These are phyloP conservation scores for Pseudogymnoascus verrucosus DNA, from an alignment of 2,329 filamentous ascomycete species.

Conservation along the genomic window DNA sequence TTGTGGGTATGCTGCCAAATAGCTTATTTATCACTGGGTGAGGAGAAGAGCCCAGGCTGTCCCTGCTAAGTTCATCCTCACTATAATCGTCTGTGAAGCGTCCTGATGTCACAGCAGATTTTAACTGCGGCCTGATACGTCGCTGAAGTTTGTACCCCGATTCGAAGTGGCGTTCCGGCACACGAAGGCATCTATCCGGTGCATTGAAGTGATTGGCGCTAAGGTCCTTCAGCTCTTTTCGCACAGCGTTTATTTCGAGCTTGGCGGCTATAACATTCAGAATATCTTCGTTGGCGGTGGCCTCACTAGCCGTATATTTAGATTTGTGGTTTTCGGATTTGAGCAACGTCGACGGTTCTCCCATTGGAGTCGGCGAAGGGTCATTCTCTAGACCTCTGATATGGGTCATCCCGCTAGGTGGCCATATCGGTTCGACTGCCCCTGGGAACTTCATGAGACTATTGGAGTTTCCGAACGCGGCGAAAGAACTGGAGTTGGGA, in stretches of 20 bases:
- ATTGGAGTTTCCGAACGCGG: slow-evolving; percentile 12
- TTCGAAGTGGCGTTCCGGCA: slow-evolving; percentile 50
- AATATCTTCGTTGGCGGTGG: slow-evolving; percentile 22
- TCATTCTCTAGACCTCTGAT: slow-evolving; percentile 40
- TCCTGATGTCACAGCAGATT: slow-evolving; percentile 9
- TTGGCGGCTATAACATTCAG: slow-evolving; percentile 17
- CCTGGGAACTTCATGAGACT: slow-evolving; percentile 53
- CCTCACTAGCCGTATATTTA: slow-evolving; percentile 23
- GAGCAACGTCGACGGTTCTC: neutral
- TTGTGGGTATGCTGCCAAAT: slow-evolving; percentile 50
- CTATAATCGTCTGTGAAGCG: slow-evolving; percentile 20
- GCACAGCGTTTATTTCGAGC: slow-evolving; percentile 4
- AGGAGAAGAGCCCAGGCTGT: slow-evolving; percentile 16
- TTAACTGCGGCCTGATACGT: slow-evolving; percentile 40
- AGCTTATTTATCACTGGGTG: slow-evolving; percentile 55
- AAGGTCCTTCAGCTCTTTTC: slow-evolving; percentile 15
- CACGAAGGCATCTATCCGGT: slow-evolving; percentile 41
- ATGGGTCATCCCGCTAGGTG: slow-evolving; percentile 55
- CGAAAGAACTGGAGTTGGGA: neutral
- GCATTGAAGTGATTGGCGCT: slow-evolving; percentile 31
- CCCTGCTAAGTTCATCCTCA: slow-evolving; percentile 31
- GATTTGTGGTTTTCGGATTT: slow-evolving; percentile 19
- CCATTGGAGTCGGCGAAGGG: neutral
- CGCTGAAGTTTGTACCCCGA: slow-evolving; percentile 46
- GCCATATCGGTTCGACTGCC: slow-evolving; percentile 62